phyloP scores from a whole-genome alignment of 108 stramenopile species.

The Fragilariopsis cylindrus region DNA sequence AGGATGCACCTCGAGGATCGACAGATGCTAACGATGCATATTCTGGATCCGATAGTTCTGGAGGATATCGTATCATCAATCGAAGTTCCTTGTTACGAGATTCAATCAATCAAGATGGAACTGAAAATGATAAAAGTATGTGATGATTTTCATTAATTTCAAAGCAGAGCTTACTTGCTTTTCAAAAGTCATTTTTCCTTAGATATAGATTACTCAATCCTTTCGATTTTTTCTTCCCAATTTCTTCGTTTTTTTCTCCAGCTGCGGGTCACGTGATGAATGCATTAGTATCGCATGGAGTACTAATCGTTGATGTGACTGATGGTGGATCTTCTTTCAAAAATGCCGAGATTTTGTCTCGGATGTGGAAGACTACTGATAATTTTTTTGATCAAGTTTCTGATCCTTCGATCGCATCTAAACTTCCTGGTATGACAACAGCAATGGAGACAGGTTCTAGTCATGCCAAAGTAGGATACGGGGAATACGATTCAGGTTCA shows the following conservation, averaged over 20 bases:
- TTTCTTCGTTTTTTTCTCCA: neutral
- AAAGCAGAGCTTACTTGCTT: neutral
- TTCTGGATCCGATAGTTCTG: constrained; percentile 42
- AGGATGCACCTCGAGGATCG: constrained; percentile 55
- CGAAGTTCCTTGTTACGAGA: constrained; percentile 47
- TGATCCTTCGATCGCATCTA: constrained; percentile 20
- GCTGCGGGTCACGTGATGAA: constrained; percentile 86
- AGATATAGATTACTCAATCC: neutral
- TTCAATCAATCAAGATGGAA: constrained; percentile 56
- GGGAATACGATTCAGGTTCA: constrained; percentile 52
- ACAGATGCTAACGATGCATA: constrained; percentile 49
- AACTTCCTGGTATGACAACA: constrained; percentile 52
- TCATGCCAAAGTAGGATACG: constrained; percentile 73
- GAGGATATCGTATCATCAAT: constrained; percentile 72
- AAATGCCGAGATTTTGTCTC: constrained; percentile 45
- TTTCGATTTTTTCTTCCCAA: neutral
- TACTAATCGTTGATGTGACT: constrained; percentile 78
- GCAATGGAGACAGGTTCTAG: constrained; percentile 60
- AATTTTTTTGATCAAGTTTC: constrained; percentile 51
- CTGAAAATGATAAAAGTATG: constrained; percentile 64
- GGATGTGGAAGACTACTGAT: constrained; percentile 69
- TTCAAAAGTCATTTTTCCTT: neutral
- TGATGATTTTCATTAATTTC: constrained; percentile 1
- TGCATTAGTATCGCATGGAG: constrained; percentile 78
- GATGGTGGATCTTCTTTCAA: constrained; percentile 57